phyloP scores from a whole-genome alignment of 805 yeast genomes.

The Ogataea zsoltii region DNA sequence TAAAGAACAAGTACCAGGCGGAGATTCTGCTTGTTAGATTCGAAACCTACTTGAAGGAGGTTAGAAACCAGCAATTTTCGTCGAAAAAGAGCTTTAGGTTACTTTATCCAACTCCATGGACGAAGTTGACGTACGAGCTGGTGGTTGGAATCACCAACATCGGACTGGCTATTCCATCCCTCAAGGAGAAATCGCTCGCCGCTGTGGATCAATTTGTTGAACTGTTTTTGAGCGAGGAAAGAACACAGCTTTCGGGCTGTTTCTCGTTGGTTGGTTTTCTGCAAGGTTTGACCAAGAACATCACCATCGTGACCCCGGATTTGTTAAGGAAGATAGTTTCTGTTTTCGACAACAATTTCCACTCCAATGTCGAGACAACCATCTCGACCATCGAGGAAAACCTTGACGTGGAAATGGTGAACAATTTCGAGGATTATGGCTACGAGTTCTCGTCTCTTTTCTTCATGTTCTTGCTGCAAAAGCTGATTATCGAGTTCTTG shows the following conservation, averaged over 20 bases:
- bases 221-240: background rate
- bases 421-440: slow-evolving; percentile 34
- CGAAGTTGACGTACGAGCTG: slow-evolving; percentile 37
- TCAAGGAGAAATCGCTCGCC: slow-evolving; percentile 13
- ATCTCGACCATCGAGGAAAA: slow-evolving; percentile 17
- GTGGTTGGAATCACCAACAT: slow-evolving; percentile 34
- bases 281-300: slow-evolving; percentile 29
- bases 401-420: slow-evolving; percentile 26
- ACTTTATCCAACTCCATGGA: slow-evolving; percentile 44
- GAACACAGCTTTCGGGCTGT: slow-evolving; percentile 10
- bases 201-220: slow-evolving; percentile 13
- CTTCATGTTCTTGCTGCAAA: slow-evolving; percentile 28
- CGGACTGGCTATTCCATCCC: slow-evolving; percentile 22
- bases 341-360: slow-evolving; percentile 33
- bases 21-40: slow-evolving; percentile 45
- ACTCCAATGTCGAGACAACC: slow-evolving; percentile 21
- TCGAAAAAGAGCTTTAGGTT: slow-evolving; percentile 26
- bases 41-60: slow-evolving; percentile 45
- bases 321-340: slow-evolving; percentile 21
- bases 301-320: slow-evolving; percentile 22
- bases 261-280: slow-evolving; percentile 34
- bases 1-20: slow-evolving; percentile 43
- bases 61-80: slow-evolving; percentile 44
- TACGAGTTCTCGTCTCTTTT: slow-evolving; percentile 32
- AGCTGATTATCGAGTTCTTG: slow-evolving; percentile 26